phyloP scores from a whole-genome alignment of 352 stramenopile species.

The Pythium scleroteichum region DNA sequence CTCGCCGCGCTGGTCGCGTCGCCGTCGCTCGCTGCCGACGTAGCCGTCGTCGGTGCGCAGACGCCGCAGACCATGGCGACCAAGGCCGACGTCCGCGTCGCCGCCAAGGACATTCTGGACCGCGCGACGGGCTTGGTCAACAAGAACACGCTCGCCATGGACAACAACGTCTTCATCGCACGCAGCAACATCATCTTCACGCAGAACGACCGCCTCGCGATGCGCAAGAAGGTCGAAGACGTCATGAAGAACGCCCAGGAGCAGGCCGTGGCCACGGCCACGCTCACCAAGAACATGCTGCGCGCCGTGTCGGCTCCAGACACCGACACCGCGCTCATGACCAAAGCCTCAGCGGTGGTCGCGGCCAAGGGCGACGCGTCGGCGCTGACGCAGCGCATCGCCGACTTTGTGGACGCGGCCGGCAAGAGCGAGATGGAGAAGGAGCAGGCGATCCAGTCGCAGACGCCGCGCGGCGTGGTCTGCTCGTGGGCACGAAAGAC shows the following conservation, averaged over 20 bases:
- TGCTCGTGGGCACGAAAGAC: constrained; percentile 29
- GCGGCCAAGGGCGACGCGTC: constrained; percentile 26
- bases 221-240: constrained; percentile 28
- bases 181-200: constrained; percentile 36
- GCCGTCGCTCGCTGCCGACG: constrained; percentile 11
- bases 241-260: constrained; percentile 9
- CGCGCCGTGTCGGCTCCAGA: constrained; percentile 23
- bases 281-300: constrained; percentile 20
- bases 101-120: constrained; percentile 28
- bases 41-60: constrained; percentile 16
- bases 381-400: constrained; percentile 18
- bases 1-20: constrained; percentile 11
- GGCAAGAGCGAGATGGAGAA: constrained; percentile 17
- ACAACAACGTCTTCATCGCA: constrained; percentile 42
- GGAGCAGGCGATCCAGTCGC: constrained; percentile 21
- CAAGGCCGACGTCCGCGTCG: constrained; percentile 16
- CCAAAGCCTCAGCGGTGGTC: constrained; percentile 32
- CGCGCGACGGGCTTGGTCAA: constrained; percentile 35
- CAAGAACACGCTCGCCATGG: constrained; percentile 41
- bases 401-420: constrained; percentile 27
- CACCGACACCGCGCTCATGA: constrained; percentile 31
- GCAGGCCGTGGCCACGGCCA: constrained; percentile 8
- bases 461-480: constrained; percentile 17
- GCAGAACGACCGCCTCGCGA: constrained; percentile 35
- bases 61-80: neutral